Evolutionary conservation across 257 asterid genomes (phyloP).

Genomic region (Solanum sejunctum): DNA sequence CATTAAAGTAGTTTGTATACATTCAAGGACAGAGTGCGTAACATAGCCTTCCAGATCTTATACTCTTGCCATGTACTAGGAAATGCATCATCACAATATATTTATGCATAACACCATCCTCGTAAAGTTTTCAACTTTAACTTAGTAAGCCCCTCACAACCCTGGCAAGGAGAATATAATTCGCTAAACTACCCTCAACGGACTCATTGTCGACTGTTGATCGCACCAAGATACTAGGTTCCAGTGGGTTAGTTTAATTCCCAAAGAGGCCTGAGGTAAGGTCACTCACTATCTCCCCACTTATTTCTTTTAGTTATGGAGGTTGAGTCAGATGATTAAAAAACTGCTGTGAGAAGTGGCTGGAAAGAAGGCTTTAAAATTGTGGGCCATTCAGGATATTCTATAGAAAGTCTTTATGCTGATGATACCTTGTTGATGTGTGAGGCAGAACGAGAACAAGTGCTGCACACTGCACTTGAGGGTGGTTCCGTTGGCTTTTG

Average conservation of each 20-base stretch:
- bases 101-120: not conserved
- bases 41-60: not conserved
- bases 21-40: not conserved
- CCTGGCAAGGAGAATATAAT: not conserved
- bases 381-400: not conserved
- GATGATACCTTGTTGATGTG: not conserved
- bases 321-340: not conserved
- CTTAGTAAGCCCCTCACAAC: not conserved
- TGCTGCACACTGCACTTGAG: not conserved
- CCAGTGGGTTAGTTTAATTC: not conserved
- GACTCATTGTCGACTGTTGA: not conserved
- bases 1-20: not conserved
- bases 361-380: not conserved
- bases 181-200: not conserved
- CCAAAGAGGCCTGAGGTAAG: not conserved
- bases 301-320: not conserved
- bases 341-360: not conserved
- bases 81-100: not conserved
- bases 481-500: not conserved
- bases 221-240: not conserved
- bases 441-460: not conserved
- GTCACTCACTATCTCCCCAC: not conserved
- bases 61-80: not conserved
- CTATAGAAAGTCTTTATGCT: not conserved
- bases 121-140: not conserved